Base-by-base conservation (phyloP, 495 filamentous ascomycete genomes). In the Lepidopterella palustris region DNA sequence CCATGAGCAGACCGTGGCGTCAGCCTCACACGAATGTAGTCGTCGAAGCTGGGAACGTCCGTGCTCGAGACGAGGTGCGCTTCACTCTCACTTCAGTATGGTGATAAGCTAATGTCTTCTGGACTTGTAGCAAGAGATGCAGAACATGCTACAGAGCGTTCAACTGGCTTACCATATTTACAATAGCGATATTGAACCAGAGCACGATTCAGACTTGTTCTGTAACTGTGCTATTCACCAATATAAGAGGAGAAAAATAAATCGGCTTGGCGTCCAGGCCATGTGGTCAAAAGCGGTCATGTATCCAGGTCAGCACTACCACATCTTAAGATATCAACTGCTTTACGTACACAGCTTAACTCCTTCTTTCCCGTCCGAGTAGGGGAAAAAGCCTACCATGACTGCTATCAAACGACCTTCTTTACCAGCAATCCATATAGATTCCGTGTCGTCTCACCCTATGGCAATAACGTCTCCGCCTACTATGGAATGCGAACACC, bases 151-250 rank as follows among this genome's bases (percentile, higher is more conserved):
- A 9, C 75, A 75, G 49, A 65, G 31, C 21, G 58, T 76, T 11
- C 76, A 78, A 49, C 56, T 59, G 9, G 11, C 54, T 18, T 68
- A 69, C 62, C 50, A 55, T 5, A 78, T 79, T 20, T 79, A 72
- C 62, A 78, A 79, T 54, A 65, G 65, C 28, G 77, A 79, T 42
- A 76, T 79, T 50, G 77, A 79, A 52, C 77, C 77, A 15, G 77
- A 79, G 51, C 76, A 77, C 53, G 73, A 77, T 9, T 62, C 64
- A 5, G 69, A 71, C 11, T 11, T 11, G 2, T 42, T 15, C 39
- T 42, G 39, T 20, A 42, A 9, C 6, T 42, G 39, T 6, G 13
- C 39, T 2, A 42, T 42, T 20, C 39, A 42, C 39, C 39, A 42
- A 42, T 42, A 42, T 6, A 11, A 42, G 42, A 42, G 40, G 24